Base-by-base conservation (phyloP, 2,329 filamentous ascomycete genomes). In the Fusarium illudens region DNA sequence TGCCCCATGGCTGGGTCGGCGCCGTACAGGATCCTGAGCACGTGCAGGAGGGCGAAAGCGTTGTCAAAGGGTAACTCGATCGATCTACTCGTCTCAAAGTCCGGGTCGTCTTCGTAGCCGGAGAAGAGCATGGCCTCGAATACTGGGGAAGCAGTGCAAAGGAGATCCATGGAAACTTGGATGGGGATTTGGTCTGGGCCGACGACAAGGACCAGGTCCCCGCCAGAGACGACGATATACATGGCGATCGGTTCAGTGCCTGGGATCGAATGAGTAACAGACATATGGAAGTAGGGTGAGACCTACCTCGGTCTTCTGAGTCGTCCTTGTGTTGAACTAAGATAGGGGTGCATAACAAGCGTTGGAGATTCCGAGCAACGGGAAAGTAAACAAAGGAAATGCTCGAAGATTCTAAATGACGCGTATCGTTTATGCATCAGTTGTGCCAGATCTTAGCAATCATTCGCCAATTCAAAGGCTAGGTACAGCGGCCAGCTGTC, bases 191-290 rank as follows among this genome's bases (percentile, higher is more conserved):
- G 6, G 1, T 25, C 9, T 0, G 22, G 29, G 4, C 58, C 58
- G 11, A 57, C 58, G 19, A 62, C 50, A 4, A 63, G 42, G 12
- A 62, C 6, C 0, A 51, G 29, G 30, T 63, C 33, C 6, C 53
- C 33, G 3, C 42, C 25, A 4, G 42, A 17, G 25, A 46, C 25
- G 25, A 46, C 42, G 25, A 46, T 22, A 46, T 46, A 46, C 42
- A 46, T 46, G 6, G 22, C 27, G 42, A 2, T n/a, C 27, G 15
- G 12, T 29, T 8, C 22, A 27, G 10, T 17, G 15, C 42, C 12
- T 46, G 4, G 27, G 6, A 46, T 10, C 27, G 22, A 46, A 46
- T 46, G 4, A 46, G 42, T n/a, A 44, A 27, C 42, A 9, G 17
- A 27, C 15, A 29, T 29, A 29, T 46, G n/a, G 11, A 22, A 3